Percentiles rank a stretch among this genome's conserved stretches.
Evolutionary conservation across 176 grass and related monocot genomes (phyloP).

Genomic region (Ampelocalamus luodianensis): DNA sequence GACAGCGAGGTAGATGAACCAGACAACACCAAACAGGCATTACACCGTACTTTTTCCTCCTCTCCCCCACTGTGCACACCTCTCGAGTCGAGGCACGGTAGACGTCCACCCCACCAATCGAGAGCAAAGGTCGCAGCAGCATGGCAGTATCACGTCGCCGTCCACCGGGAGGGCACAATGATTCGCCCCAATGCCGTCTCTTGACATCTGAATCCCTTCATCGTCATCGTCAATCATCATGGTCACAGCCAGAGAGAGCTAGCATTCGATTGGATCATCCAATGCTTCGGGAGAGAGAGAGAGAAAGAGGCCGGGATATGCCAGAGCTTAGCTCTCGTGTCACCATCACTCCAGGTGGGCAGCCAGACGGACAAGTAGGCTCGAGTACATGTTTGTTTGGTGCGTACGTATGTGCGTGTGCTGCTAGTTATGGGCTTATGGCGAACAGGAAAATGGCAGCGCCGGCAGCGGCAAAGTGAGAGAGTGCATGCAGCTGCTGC

Average conservation of each 20-base stretch:
- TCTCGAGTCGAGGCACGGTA: neutral
- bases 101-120: slow-evolving; percentile 6
- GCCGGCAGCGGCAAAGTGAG: neutral
- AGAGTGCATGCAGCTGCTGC: neutral
- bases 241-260: too few species aligned
- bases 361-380: neutral
- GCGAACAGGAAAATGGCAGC: neutral
- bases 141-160: slow-evolving; percentile 32
- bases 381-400: neutral
- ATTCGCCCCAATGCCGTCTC: neutral
- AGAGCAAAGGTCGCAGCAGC: neutral
- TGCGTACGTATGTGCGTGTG: neutral
- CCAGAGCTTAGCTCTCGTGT: neutral
- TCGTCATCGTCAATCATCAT: neutral
- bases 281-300: neutral
- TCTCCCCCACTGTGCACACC: neutral
- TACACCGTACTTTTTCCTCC: neutral
- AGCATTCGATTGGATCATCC: too few species aligned
- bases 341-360: neutral
- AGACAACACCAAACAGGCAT: neutral
- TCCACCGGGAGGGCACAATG: slow-evolving; percentile 38
- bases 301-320: neutral
- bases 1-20: neutral
- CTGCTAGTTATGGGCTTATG: neutral
- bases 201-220: neutral